phyloP scores from a whole-genome alignment of 257 asterid species.

The Sherardia arvensis region DNA sequence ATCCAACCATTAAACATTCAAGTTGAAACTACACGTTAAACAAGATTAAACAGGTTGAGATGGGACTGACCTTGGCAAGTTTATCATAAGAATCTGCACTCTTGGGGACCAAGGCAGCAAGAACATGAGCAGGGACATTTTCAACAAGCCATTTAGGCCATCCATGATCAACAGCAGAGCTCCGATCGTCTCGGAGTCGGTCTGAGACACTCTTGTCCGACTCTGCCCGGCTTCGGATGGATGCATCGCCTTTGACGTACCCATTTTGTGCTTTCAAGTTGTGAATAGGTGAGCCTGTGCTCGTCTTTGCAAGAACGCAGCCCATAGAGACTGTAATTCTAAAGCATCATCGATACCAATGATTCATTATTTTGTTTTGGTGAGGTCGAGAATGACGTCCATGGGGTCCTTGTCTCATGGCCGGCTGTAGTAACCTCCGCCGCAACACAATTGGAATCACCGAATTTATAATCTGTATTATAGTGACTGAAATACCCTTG shows the following conservation, averaged over 20 bases:
- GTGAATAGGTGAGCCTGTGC: slow-evolving; percentile 16
- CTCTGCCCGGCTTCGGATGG: too few relatives aligned
- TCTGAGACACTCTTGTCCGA: slow-evolving; percentile 8
- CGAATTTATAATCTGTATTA: too few relatives aligned
- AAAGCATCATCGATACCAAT: not conserved
- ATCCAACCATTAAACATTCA: not conserved
- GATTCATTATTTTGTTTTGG: not conserved
- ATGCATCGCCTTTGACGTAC: slow-evolving; percentile 16
- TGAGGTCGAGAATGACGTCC: not conserved
- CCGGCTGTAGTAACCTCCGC: slow-evolving; percentile 18
- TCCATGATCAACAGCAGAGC: slow-evolving; percentile 39
- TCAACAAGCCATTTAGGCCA: slow-evolving; percentile 78
- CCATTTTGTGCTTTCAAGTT: slow-evolving; percentile 32
- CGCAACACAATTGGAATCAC: slow-evolving; percentile 3
- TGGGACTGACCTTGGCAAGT: slow-evolving; percentile 47
- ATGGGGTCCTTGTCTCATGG: slow-evolving; percentile 14
- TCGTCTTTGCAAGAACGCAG: slow-evolving; percentile 34
- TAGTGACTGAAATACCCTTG: too few relatives aligned
- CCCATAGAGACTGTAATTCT: slow-evolving; percentile 42
- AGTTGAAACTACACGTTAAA: too few relatives aligned
- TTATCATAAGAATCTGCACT: slow-evolving; percentile 76
- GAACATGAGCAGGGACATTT: slow-evolving; percentile 33
- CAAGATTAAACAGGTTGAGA: not conserved
- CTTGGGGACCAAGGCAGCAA: slow-evolving; percentile 44
- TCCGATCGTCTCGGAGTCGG: slow-evolving; percentile 12